Percentiles rank a stretch among this genome's conserved stretches.
phyloP scores from a whole-genome alignment of 495 filamentous ascomycete species.

The Aspergillus sclerotioniger region DNA sequence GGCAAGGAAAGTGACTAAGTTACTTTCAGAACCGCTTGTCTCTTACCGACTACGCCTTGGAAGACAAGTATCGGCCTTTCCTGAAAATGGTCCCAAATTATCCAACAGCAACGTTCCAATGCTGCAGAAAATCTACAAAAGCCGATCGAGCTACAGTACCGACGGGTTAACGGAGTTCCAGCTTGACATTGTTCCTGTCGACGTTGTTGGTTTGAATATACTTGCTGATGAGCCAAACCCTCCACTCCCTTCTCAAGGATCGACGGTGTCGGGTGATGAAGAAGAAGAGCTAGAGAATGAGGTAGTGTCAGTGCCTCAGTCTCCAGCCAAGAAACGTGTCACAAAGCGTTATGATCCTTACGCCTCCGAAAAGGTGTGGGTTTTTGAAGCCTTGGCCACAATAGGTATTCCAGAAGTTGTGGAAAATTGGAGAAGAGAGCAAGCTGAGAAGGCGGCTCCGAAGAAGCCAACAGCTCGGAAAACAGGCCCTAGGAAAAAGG shows the following conservation, averaged over 20 bases:
- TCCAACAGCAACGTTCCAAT: constrained; percentile 37
- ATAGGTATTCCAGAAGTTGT: constrained; percentile 70
- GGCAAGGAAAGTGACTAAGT: constrained; percentile 79
- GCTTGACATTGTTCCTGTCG: constrained; percentile 69
- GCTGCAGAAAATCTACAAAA: constrained; percentile 59
- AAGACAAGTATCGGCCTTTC: constrained; percentile 25
- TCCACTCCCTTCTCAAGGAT: constrained; percentile 43
- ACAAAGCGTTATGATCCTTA: constrained; percentile 66
- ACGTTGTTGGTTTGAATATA: constrained; percentile 76
- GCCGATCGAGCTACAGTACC: constrained; percentile 65
- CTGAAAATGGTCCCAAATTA: constrained; percentile 21
- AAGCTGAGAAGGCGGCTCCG: constrained; percentile 36
- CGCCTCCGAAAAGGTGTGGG: constrained; percentile 66
- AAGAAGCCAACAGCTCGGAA: constrained; percentile 32
- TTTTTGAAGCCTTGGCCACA: constrained; percentile 68
- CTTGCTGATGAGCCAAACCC: constrained; percentile 63
- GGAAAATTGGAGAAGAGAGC: constrained; percentile 70
- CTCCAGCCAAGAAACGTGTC: constrained; percentile 37
- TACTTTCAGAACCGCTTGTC: constrained; percentile 75
- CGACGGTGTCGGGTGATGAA: constrained; percentile 54
- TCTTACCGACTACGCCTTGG: constrained; percentile 57
- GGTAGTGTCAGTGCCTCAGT: constrained; percentile 25
- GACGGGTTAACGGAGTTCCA: constrained; percentile 76
- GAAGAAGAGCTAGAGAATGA: constrained; percentile 48
- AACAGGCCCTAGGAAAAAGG: constrained; percentile 39